Conservation (phyloP, 2,329 filamentous ascomycete species). For the Ploettnerulaceae sp. region DNA sequence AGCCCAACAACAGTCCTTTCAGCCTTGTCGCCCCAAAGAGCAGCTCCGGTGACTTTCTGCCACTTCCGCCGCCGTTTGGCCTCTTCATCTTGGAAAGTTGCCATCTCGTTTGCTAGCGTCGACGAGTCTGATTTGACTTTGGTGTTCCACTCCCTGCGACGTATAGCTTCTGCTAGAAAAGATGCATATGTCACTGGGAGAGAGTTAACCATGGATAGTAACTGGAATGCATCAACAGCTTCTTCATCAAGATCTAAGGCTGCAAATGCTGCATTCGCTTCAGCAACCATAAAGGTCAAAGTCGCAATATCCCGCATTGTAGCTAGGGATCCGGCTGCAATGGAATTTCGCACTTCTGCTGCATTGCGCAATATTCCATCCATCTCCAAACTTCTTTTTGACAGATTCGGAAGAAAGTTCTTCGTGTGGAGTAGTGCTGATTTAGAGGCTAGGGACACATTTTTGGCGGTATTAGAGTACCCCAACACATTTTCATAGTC, state of each 20-base stretch:
- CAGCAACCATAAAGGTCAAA: constrained; percentile 70
- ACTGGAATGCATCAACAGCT: constrained; percentile 74
- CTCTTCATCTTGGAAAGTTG: constrained; percentile 87
- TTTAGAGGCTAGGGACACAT: constrained; percentile 57
- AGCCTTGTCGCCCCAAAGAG: constrained; percentile 58
- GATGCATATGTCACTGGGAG: constrained; percentile 88
- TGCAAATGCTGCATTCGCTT: constrained; percentile 67
- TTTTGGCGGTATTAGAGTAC: constrained; percentile 63
- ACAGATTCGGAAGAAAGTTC: constrained; percentile 53
- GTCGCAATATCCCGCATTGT: constrained; percentile 80
- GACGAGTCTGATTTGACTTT: constrained; percentile 86
- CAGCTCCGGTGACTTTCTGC: constrained; percentile 75
- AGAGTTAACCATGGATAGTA: constrained; percentile 73
- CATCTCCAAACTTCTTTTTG: constrained; percentile 55
- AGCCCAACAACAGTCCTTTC: constrained; percentile 70
- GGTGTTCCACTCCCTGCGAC: constrained; percentile 84
- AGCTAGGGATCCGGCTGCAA: constrained; percentile 59
- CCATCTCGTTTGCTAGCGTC: constrained; percentile 87
- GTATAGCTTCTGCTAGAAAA: constrained; percentile 78
- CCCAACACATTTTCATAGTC: constrained; percentile 76
- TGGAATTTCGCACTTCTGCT: constrained; percentile 61
- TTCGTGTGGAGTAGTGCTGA: constrained; percentile 60
- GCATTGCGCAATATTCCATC: constrained; percentile 54
- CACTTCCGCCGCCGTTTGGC: constrained; percentile 82
- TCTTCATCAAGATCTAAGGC: constrained; percentile 68